Base-by-base conservation (phyloP, 768 basidiomycete species). In the Lepiota brunneoincarnata region DNA sequence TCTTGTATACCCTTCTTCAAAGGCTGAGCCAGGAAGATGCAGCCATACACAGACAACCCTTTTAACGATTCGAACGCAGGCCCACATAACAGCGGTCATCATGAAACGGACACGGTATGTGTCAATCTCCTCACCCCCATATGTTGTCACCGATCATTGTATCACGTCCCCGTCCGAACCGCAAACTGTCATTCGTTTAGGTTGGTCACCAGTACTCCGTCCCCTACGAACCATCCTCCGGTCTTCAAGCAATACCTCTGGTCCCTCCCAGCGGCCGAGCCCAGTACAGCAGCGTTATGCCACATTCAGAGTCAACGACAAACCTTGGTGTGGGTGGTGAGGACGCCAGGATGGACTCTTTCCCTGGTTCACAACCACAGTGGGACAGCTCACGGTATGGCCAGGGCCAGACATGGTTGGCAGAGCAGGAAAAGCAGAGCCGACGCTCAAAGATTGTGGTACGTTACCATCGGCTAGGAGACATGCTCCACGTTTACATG, bases 361-460 rank as follows among this genome's bases (percentile, higher is more conserved):
- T 4, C 7, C 7, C 31, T 31, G 31, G 31, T 31, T 15, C 45
- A 15, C 31, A n/a, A 9, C 34, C 45, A 38, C 51, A 45, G n/a
- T 54, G 53, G 53, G 45, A 54, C 36, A 14, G 45, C 17, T 35
- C 53, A 14, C 45, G 44, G 15, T 54, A 54, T 17, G 35, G 35
- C 14, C 53, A 48, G 35, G 51, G 51, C n/a, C 38, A 34, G 23
- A 47, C 52, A 12, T 47, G 38, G 45, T 3, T 40, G 26, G n/a
- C 24, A 21, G 46, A 39, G 21, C 37, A 48, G 18, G 45, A 41
- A n/a, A 48, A 54, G 35, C 45, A 54, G 46, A 47, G 18, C 26
- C 23, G 38, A 17, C 53, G 53, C 14, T 54, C 53, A 37, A 54
- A 54, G 38, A 47, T 47, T 54, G 45, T 54, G 28, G 53, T 35